Evolutionary conservation across 2,329 filamentous ascomycete species (phyloP).

Genomic region (Colletotrichum paranaense): DNA sequence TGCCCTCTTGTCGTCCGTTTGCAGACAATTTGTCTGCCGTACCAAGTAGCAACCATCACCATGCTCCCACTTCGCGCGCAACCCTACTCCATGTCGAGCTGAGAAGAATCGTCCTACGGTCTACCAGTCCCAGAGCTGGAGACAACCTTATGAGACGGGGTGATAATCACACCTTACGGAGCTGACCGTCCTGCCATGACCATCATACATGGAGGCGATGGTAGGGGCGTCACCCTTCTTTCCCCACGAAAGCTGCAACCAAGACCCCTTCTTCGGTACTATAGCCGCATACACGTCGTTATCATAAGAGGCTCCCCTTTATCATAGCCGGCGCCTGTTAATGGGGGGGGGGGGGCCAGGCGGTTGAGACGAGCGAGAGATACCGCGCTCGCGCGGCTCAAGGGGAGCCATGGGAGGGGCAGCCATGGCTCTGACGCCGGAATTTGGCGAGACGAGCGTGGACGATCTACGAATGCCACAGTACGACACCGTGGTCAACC

Average conservation of each 20-base stretch:
- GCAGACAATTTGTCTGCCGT: background rate
- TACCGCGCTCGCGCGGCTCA: background rate
- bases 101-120: background rate
- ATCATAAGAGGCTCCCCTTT: background rate
- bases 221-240: background rate
- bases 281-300: background rate
- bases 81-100: conserved; percentile 7
- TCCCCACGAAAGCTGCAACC: conserved; percentile 2
- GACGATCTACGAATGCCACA: background rate
- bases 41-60: background rate
- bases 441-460: background rate
- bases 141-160: background rate
- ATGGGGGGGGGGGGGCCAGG: background rate
- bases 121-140: background rate
- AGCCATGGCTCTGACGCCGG: background rate
- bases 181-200: background rate
- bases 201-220: background rate
- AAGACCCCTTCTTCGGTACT: background rate
- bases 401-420: background rate
- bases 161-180: background rate
- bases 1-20: background rate
- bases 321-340: background rate
- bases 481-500: background rate
- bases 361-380: background rate
- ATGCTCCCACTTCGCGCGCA: conserved; percentile 11